Percentiles rank a stretch among this genome's conserved stretches.
Evolutionary conservation across 23 red algal species (phyloP).

Genomic region (Agarophyton chilense): DNA sequence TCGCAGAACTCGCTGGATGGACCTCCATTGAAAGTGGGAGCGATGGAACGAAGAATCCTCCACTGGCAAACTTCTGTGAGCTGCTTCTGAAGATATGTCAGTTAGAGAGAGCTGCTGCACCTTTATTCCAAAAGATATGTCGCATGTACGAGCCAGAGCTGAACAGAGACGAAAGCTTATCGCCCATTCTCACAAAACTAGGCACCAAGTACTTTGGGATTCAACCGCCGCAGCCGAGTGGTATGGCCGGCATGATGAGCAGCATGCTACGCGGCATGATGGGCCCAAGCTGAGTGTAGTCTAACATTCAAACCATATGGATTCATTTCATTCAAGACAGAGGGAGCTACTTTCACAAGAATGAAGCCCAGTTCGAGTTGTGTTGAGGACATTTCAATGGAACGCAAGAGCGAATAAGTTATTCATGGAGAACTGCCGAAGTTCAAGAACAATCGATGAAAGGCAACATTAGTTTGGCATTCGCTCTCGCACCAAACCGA

Average conservation of each 20-base stretch:
- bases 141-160: conserved; percentile 18
- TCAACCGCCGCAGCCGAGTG: conserved; percentile 47
- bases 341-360: not conserved
- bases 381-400: too few relatives aligned
- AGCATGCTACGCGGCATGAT: conserved; percentile 51
- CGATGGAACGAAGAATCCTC: not conserved
- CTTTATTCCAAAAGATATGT: conserved; percentile 29
- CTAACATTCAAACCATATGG: not conserved
- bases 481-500: too few relatives aligned
- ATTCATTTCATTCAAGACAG: not conserved
- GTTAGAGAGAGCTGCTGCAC: conserved; percentile 37
- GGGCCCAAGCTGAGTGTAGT: not conserved
- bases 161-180: conserved; percentile 26
- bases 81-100: conserved; percentile 45
- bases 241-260: conserved; percentile 54
- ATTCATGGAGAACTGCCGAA: too few relatives aligned
- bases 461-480: too few relatives aligned
- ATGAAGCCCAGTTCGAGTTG: too few relatives aligned
- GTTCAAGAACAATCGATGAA: too few relatives aligned
- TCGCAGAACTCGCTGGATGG: conserved; percentile 31
- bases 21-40: conserved; percentile 15
- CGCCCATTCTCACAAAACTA: conserved; percentile 18
- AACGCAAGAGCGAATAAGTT: too few relatives aligned
- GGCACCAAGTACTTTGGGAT: conserved; percentile 47
- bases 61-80: conserved; percentile 60